phyloP scores from a whole-genome alignment of 805 yeast genomes.

The Kluyveromyces dobzhanskii region DNA sequence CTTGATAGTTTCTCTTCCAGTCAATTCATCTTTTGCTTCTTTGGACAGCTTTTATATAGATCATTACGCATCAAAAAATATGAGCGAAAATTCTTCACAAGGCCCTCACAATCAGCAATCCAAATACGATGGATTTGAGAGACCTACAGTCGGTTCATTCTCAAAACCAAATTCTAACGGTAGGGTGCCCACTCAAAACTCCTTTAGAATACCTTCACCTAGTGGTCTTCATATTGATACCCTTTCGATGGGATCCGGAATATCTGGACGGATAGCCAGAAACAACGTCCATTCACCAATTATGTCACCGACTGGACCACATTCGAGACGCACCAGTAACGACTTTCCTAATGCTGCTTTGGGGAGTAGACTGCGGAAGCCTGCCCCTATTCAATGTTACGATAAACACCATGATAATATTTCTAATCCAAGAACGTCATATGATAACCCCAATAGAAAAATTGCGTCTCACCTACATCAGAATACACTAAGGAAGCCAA shows the following conservation, averaged over 20 bases:
- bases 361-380: conserved; percentile 1
- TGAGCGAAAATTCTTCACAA: conserved; percentile 5
- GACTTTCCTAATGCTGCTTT: conserved; percentile 4
- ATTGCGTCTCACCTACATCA: background rate
- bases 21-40: conserved; percentile 71
- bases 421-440: background rate
- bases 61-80: conserved; percentile 32
- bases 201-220: conserved; percentile 2
- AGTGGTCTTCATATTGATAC: conserved; percentile 1
- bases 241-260: conserved; percentile 2
- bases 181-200: conserved; percentile 2
- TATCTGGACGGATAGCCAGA: conserved; percentile 1
- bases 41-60: conserved; percentile 62
- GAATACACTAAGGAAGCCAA: background rate
- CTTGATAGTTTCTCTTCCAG: conserved; percentile 58
- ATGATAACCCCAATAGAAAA: background rate
- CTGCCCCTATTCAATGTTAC: background rate
- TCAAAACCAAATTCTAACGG: conserved; percentile 1
- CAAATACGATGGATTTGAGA: background rate
- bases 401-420: background rate
- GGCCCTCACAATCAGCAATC: background rate
- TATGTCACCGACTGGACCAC: background rate
- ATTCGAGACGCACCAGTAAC: conserved; percentile 2
- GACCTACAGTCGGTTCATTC: background rate
- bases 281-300: conserved; percentile 3